Percentiles rank a stretch among this genome's conserved stretches.
Evolutionary conservation across 2,329 filamentous ascomycete genomes (phyloP).

Genomic region (Pestalotiopsis sp.): DNA sequence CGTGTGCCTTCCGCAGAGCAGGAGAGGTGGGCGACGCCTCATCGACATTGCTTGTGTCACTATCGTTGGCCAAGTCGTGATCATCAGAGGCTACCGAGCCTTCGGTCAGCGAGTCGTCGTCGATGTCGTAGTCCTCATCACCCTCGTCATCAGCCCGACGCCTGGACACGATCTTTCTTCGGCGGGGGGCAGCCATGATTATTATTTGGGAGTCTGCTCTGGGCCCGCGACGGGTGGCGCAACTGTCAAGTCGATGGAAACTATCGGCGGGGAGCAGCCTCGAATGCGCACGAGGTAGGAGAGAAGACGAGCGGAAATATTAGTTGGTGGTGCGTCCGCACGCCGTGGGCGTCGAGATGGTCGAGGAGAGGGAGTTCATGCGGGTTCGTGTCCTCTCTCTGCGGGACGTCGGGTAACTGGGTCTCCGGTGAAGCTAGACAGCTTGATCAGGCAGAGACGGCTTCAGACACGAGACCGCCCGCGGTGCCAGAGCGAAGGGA

Average conservation of each 20-base stretch:
- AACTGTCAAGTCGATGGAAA: slow-evolving; percentile 3
- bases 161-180: slow-evolving; percentile 68
- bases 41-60: slow-evolving; percentile 66
- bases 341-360: slow-evolving; percentile 32
- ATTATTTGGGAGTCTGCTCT: slow-evolving; percentile 18
- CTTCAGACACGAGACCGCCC: slow-evolving; percentile 11
- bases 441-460: background rate
- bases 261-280: slow-evolving; percentile 8
- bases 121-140: slow-evolving; percentile 67
- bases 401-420: slow-evolving; percentile 20
- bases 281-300: slow-evolving; percentile 3
- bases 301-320: slow-evolving; percentile 12
- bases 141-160: slow-evolving; percentile 72
- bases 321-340: slow-evolving; percentile 24
- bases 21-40: slow-evolving; percentile 51
- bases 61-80: slow-evolving; percentile 60
- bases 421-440: background rate
- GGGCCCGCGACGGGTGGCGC: slow-evolving; percentile 10
- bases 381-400: slow-evolving; percentile 19
- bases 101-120: slow-evolving; percentile 69
- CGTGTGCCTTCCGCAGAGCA: slow-evolving; percentile 29
- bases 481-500: slow-evolving; percentile 12
- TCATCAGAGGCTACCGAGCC: slow-evolving; percentile 66
- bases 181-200: slow-evolving; percentile 53
- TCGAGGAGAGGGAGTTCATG: slow-evolving; percentile 27